Evolutionary conservation across 208 protist species (phyloP), one percentile per base, ranked within the genome.

Genomic region (Leishmania braziliensis): DNA sequence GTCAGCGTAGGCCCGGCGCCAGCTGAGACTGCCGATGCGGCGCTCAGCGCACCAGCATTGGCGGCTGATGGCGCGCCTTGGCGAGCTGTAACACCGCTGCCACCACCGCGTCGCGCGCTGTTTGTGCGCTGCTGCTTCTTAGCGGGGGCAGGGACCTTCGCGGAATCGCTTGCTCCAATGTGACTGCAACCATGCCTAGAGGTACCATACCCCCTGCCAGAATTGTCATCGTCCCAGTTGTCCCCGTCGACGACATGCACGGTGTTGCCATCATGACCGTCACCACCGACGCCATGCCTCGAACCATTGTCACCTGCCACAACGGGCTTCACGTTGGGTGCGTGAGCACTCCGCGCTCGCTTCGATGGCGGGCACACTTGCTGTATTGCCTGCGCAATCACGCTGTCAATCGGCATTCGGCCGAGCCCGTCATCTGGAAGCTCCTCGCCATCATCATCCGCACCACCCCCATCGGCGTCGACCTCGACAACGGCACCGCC

Each of bases 391-490:
- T 84, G 75, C 9, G 86, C 83, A 56, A 91, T 73, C 3, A 93
- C 29, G 70, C 65, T 79, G 77, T 89, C 77, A 6, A 95, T 54
- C 4, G 81, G 74, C 29, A 84, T 83, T 62, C 81, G 88, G 51
- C 84, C 83, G 4, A 96, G 83, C 0, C 92, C 92, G 72, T 91
- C 87, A 39, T 80, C 88, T 5, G 93, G 91, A 65, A 96, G 84
- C 77, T 88, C 93, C 78, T 93, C 90, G 16, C 81, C 79, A 0
- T 83, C 88, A 20, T 84, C 84, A 3, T 88, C 93, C 77, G 92
- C 88, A 16, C 79, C 81, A 8, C 83, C 89, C 8, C 82, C 83
- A 5, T 89, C 87, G 23, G 69, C 73, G 2, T 79, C 81, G 1
- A 56, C 69, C 46, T 54, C 26, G 26, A 53, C 46, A 26, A 53